phyloP scores from a whole-genome alignment of 345 rosid genomes.

The Salix caprea region DNA sequence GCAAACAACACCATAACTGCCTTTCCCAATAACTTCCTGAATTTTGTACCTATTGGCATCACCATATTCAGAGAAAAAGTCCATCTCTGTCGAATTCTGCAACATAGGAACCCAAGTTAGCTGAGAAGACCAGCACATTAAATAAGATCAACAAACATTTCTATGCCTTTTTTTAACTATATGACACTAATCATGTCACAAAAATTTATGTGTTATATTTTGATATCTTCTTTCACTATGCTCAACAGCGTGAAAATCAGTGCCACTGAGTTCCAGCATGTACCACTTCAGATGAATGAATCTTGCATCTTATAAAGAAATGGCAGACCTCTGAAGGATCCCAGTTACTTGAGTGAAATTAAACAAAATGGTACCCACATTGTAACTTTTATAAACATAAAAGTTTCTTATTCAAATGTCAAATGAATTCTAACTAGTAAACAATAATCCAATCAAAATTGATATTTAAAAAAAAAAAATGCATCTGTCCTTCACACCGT shows the following conservation, averaged over 20 bases:
- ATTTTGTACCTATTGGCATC: conserved; percentile 80
- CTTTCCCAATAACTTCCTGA: conserved; percentile 91
- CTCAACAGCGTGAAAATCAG: neutral
- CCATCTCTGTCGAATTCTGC: conserved; percentile 77
- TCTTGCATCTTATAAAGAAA: neutral
- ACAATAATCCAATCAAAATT: neutral
- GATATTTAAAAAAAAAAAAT: neutral
- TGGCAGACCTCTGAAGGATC: neutral
- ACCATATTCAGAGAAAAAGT: conserved; percentile 89
- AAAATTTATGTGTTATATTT: neutral
- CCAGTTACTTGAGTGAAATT: neutral
- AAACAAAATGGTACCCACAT: neutral
- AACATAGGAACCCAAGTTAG: conserved; percentile 18
- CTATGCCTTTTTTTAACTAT: neutral
- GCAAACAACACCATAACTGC: conserved; percentile 91
- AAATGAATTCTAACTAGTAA: neutral
- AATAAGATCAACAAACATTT: neutral
- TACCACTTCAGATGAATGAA: neutral
- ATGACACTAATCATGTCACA: neutral
- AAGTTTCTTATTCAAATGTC: neutral
- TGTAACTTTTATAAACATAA: neutral
- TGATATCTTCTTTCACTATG: neutral
- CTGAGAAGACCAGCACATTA: neutral
- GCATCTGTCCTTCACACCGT: neutral
- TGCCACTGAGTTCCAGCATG: neutral